Percentiles rank a stretch among this genome's conserved stretches.
These are phyloP conservation scores for Pseudocercospora fuligena DNA, from an alignment of 2,329 filamentous ascomycete genomes.

Conservation along the genomic window DNA sequence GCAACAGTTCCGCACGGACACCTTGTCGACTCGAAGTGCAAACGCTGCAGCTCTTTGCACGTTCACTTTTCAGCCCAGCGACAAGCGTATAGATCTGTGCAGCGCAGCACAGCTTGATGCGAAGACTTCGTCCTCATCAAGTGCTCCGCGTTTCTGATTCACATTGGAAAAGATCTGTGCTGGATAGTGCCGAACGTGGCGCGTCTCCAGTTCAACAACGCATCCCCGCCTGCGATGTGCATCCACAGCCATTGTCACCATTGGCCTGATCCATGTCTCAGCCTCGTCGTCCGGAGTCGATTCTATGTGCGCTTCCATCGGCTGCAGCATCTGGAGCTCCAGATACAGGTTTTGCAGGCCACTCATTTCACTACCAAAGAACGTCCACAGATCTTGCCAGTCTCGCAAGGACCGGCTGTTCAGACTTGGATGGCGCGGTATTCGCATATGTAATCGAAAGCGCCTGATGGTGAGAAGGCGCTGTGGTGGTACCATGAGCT, in stretches of 20 bases:
- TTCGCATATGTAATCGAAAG: conserved; percentile 38
- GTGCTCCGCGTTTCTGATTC: conserved; percentile 7
- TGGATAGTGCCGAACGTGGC: conserved; percentile 33
- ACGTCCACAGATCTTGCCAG: conserved; percentile 38
- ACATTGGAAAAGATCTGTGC: conserved; percentile 27
- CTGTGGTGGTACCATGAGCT: conserved; percentile 36
- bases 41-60: background rate
- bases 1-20: background rate
- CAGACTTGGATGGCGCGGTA: conserved; percentile 39
- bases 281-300: conserved; percentile 34
- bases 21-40: too few relatives aligned
- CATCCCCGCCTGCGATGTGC: conserved; percentile 35
- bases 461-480: conserved; percentile 36
- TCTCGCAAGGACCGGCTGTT: conserved; percentile 38
- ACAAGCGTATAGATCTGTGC: conserved; percentile 36
- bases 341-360: conserved; percentile 37
- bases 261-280: conserved; percentile 37
- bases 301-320: conserved; percentile 36
- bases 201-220: conserved; percentile 36
- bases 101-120: conserved; percentile 30
- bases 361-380: conserved; percentile 38
- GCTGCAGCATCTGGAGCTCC: conserved; percentile 36
- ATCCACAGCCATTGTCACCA: conserved; percentile 38
- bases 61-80: conserved; percentile 26
- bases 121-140: conserved; percentile 25